Base-by-base conservation (phyloP, 352 stramenopile species). In the Globisporangium spinosum region DNA sequence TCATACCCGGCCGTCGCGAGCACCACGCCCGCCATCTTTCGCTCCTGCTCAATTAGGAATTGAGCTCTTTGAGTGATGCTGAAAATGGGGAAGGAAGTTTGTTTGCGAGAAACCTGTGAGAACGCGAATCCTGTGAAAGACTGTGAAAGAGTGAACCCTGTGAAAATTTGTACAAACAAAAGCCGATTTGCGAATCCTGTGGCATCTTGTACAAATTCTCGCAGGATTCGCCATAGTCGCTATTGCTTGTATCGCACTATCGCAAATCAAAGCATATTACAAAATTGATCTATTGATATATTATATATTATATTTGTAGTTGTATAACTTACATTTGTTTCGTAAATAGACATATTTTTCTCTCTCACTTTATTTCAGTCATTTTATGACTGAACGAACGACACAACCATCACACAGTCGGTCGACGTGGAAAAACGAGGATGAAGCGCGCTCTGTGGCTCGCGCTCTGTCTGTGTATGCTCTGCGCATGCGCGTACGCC, bases 1-100 rank as follows among this genome's bases (percentile, higher is more conserved):
- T 99, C 97, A 74, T 98, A 99, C 12, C 97, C 97, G 43, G 93
- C 97, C 12, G 97, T 99, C 55, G 96, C 97, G 56, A 99, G 78
- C 73, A 99, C 97, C 4, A 99, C 97, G 63, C 84, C 83, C 10
- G 85, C 78, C 87, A 95, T 95, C 94, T 25, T 64, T 78, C 32
- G 40, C 29, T 49, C 5, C 13, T 17, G 22, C 15, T 38, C 25
- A 62, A 29, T 43, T 43, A 43, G 35, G 9, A 43, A 15, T 43
- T 65, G 47, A 7, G 47, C 47, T 6, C 40, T 47, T 47, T 32
- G 29, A 32, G 29, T 17, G 15, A 17, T 49, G 40, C 22, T 49
- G 40, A 49, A 49, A 49, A 49, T 49, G 40, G 12, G 13, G 40
- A 47, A 47, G 38, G 38, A 47, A 45, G 38, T 32, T 32, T 32